Evolutionary conservation across 2,329 filamentous ascomycete species (phyloP), one percentile per base, ranked within the genome.

Genomic region (Dichotomopilus funicola): DNA sequence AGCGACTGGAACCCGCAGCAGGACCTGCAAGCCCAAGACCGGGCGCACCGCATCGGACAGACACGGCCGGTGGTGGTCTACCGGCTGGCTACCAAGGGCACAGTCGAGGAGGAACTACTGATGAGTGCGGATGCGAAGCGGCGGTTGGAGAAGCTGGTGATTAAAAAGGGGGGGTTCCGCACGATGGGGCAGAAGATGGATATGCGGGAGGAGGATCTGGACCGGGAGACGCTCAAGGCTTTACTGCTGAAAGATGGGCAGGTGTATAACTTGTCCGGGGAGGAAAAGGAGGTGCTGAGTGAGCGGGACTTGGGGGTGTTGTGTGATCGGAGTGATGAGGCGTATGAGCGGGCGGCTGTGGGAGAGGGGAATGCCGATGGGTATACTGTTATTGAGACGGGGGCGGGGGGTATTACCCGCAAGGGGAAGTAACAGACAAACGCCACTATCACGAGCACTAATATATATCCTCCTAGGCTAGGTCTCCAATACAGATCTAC

Each of bases 1-100:
- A 77, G 73, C 2, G 82, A 96, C 65, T 96, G 92, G 85, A 99
- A 99, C 64, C 94, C 94, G 0, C 94, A 99, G 68, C 92, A 96
- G 67, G 94, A 99, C 69, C 77, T 99, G 0, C 94, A 99, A 67
- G 94, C 94, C 0, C 94, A 97, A 71, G 94, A 99, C 66, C 89
- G 94, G 5, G 91, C 89, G 0, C 94, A 99, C 68, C 84, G 94
- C 10, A 97, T 99, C 60, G 94, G 94, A 0, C 94, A 99, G 70
- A 96, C 86, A 0, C 81, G 86, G 2, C 94, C 94, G 0, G 94
- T 99, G 1, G 83, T 99, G 19, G 87, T 99, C 0, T 99, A 95
- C 70, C 87, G 94, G 1, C 85, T 99, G 37, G 92, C 94, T 0
- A 99, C 94, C 0, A 91, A 91, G 65, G 89, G 87, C 7, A 97